Percentiles rank a stretch among this genome's conserved stretches.
These are phyloP conservation scores for Vararia minispora DNA, from an alignment of 768 basidiomycete species.

Conservation along the genomic window DNA sequence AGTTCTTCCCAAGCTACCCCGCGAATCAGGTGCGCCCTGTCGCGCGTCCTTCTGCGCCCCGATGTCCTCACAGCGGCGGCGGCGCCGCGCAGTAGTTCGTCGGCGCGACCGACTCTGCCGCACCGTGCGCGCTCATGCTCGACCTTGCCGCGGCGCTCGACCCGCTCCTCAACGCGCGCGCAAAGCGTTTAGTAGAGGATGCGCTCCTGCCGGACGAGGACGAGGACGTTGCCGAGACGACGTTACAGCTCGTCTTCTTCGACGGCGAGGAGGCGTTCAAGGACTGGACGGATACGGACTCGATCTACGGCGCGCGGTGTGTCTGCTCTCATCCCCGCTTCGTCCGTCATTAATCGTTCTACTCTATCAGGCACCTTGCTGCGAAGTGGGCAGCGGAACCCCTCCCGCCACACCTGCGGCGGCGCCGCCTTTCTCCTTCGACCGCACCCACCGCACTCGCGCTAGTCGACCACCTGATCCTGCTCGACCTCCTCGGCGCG, in stretches of 20 bases:
- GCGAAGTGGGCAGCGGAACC: slow-evolving; percentile 71
- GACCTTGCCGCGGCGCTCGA: slow-evolving; percentile 83
- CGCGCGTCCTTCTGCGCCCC: background rate
- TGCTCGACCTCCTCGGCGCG: slow-evolving; percentile 87
- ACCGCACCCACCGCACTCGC: slow-evolving; percentile 51
- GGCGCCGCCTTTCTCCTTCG: slow-evolving; percentile 35
- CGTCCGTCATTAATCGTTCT: background rate
- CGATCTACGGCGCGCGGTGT: slow-evolving; percentile 91
- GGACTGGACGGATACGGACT: slow-evolving; percentile 82
- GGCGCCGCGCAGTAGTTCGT: slow-evolving; percentile 53
- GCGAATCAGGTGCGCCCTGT: slow-evolving; percentile 52
- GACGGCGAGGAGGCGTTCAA: slow-evolving; percentile 97
- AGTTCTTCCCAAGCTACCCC: slow-evolving; percentile 66
- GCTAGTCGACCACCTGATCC: slow-evolving; percentile 81
- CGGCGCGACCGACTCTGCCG: slow-evolving; percentile 95
- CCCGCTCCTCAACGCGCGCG: slow-evolving; percentile 53
- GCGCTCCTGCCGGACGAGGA: slow-evolving; percentile 47
- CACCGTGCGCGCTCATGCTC: slow-evolving; percentile 88
- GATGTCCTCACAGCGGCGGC: slow-evolving; percentile 1
- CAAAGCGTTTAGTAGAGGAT: slow-evolving; percentile 40
- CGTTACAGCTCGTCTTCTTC: slow-evolving; percentile 88
- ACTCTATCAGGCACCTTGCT: slow-evolving; percentile 64
- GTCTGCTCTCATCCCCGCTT: slow-evolving; percentile 6
- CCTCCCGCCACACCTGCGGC: slow-evolving; percentile 44
- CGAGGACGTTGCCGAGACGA: slow-evolving; percentile 72